These are phyloP conservation scores for Pseudonitzschia multiseries DNA, from an alignment of 108 stramenopile species.

Conservation along the genomic window DNA sequence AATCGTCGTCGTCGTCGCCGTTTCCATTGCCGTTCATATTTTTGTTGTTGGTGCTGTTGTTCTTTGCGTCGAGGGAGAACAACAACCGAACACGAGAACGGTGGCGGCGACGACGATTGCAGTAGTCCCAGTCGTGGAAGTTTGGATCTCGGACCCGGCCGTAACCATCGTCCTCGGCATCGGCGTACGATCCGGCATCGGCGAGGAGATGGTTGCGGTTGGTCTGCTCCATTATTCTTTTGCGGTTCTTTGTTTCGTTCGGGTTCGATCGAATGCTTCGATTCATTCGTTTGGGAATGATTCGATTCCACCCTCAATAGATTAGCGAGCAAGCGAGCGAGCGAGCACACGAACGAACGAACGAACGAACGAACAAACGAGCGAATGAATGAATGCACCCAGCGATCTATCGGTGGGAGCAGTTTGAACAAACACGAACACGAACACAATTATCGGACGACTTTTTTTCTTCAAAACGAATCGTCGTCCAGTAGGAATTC, in stretches of 20 bases:
- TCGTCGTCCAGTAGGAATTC: too few relatives aligned
- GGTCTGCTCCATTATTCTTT: too few relatives aligned
- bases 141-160: slow-evolving; percentile 10
- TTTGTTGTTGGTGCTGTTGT: too few relatives aligned
- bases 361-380: background rate
- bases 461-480: too few relatives aligned
- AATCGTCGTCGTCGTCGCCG: background rate
- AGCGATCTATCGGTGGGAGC: too few relatives aligned
- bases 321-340: background rate
- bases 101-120: background rate
- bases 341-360: background rate
- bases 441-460: too few relatives aligned
- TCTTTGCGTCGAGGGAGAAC: too few relatives aligned
- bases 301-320: background rate
- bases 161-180: background rate
- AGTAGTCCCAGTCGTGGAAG: background rate
- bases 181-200: slow-evolving; percentile 7
- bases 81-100: background rate
- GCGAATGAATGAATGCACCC: too few relatives aligned
- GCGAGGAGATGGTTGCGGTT: background rate
- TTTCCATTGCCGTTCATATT: background rate
- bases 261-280: background rate
- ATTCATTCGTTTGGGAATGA: background rate
- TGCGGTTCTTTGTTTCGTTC: background rate
- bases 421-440: too few relatives aligned